Percentiles rank a stretch among this genome's conserved stretches.
phyloP scores from a whole-genome alignment of 2,329 filamentous ascomycete genomes.

The Diplodia mutila region DNA sequence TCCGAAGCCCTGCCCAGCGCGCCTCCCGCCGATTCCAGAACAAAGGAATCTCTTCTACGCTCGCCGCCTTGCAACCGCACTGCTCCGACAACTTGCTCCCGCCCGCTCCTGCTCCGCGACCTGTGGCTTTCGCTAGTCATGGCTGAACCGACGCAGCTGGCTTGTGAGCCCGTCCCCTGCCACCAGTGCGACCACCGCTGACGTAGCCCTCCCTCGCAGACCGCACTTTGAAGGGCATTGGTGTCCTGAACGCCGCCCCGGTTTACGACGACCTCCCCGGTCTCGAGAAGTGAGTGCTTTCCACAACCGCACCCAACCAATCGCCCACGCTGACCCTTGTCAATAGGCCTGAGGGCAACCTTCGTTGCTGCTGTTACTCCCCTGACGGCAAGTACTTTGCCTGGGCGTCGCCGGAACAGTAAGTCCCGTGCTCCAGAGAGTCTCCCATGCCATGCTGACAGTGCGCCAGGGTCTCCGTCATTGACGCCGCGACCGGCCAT shows the following conservation, averaged over 20 bases:
- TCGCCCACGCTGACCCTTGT: slow-evolving; percentile 18
- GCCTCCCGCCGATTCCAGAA: slow-evolving; percentile 19
- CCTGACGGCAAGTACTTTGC: slow-evolving; percentile 95
- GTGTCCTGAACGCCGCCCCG: slow-evolving; percentile 87
- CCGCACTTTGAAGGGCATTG: slow-evolving; percentile 96
- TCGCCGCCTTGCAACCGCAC: slow-evolving; percentile 9
- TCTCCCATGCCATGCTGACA: slow-evolving; percentile 21
- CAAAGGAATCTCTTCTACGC: slow-evolving; percentile 24
- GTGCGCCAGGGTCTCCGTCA: slow-evolving; percentile 69
- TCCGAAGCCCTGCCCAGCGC: slow-evolving; percentile 18
- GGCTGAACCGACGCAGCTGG: slow-evolving; percentile 91
- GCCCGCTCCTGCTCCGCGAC: slow-evolving; percentile 28
- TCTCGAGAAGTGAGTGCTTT: slow-evolving; percentile 61
- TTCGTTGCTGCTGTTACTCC: slow-evolving; percentile 94
- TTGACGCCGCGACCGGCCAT: slow-evolving; percentile 78
- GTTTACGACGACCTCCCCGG: slow-evolving; percentile 83
- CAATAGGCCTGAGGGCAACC: slow-evolving; percentile 82
- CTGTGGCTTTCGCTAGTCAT: slow-evolving; percentile 94
- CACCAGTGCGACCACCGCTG: slow-evolving; percentile 3
- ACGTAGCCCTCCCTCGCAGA: slow-evolving; percentile 48
- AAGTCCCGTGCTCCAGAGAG: slow-evolving; percentile 34
- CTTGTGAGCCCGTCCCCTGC: slow-evolving; percentile 60
- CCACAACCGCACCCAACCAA: slow-evolving; percentile 10
- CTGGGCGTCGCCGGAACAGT: slow-evolving; percentile 83
- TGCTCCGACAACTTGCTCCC: slow-evolving; percentile 32